These are phyloP conservation scores for Solanum dulcamara DNA, from an alignment of 257 asterid species.

Conservation along the genomic window DNA sequence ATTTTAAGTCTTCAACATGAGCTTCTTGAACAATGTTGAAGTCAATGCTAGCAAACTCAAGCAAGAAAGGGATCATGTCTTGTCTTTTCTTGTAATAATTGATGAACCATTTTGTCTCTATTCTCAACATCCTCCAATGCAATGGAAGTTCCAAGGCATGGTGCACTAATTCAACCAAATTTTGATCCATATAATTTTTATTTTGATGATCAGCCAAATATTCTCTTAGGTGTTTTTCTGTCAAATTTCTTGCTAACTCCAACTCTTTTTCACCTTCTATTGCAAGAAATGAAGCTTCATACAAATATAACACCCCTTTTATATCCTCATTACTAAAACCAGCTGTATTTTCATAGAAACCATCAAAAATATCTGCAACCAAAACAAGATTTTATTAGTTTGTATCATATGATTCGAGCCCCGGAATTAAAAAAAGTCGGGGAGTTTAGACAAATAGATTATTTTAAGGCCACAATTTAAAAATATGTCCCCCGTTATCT, in stretches of 20 bases:
- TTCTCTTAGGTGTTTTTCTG: neutral
- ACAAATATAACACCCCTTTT: slow-evolving; percentile 22
- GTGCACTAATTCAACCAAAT: neutral
- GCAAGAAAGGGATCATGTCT: slow-evolving; percentile 8
- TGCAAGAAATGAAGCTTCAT: slow-evolving; percentile 39
- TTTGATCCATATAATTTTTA: neutral
- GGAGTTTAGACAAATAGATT: no score
- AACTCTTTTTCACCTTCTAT: slow-evolving; percentile 23
- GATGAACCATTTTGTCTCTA: slow-evolving; percentile 29
- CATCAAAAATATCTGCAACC: slow-evolving; percentile 22
- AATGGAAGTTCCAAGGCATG: slow-evolving; percentile 30
- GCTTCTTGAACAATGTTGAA: slow-evolving; percentile 34
- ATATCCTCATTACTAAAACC: slow-evolving; percentile 5
- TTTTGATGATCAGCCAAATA: neutral
- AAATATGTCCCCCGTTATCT: neutral
- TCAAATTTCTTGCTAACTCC: slow-evolving; percentile 22
- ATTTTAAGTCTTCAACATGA: slow-evolving; percentile 22
- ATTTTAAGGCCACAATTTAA: no score
- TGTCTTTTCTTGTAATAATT: slow-evolving; percentile 7
- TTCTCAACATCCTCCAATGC: slow-evolving; percentile 25
- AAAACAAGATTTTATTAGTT: neutral
- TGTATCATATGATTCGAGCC: neutral
- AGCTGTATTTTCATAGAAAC: neutral
- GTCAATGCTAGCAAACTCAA: slow-evolving; percentile 34
- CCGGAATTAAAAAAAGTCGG: neutral